phyloP scores from a whole-genome alignment of 228 moss, liverwort and hornwort genomes.

The Sphagnum fallax region DNA sequence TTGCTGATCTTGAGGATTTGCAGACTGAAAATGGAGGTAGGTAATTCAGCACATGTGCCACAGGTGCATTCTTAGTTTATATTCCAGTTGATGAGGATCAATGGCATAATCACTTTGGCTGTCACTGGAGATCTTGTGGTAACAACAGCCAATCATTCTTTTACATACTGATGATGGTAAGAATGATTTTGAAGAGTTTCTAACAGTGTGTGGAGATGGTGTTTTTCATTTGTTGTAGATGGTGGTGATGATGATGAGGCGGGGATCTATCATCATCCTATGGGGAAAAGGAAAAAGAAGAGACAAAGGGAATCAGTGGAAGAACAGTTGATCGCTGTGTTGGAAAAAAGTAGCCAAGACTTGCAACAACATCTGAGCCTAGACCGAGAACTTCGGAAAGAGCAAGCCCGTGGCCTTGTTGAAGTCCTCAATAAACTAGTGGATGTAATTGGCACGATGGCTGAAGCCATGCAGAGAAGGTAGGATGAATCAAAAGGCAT shows the following conservation, averaged over 20 bases:
- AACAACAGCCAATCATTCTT: background rate
- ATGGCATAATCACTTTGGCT: no score
- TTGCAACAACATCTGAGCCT: slow-evolving; percentile 57
- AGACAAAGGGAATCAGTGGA: slow-evolving; percentile 5
- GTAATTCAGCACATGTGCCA: background rate
- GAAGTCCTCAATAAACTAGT: slow-evolving; percentile 62
- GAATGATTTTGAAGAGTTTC: background rate
- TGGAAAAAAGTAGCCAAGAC: slow-evolving; percentile 55
- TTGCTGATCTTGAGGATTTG: background rate
- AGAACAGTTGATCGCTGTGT: slow-evolving; percentile 45
- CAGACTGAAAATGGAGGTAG: background rate
- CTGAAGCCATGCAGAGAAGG: slow-evolving; percentile 13
- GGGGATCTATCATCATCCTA: background rate
- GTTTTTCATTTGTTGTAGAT: background rate
- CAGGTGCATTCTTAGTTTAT: background rate
- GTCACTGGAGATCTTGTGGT: no score
- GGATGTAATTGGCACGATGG: slow-evolving; percentile 73
- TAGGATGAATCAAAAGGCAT: no score
- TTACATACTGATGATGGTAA: background rate
- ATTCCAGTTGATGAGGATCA: no score
- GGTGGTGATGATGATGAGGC: background rate
- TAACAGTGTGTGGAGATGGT: background rate
- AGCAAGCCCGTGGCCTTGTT: slow-evolving; percentile 69
- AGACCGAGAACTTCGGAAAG: slow-evolving; percentile 68
- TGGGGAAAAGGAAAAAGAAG: no score